These are phyloP conservation scores for Fusarium tricinctum DNA, from an alignment of 2,329 filamentous ascomycete genomes.

Conservation along the genomic window DNA sequence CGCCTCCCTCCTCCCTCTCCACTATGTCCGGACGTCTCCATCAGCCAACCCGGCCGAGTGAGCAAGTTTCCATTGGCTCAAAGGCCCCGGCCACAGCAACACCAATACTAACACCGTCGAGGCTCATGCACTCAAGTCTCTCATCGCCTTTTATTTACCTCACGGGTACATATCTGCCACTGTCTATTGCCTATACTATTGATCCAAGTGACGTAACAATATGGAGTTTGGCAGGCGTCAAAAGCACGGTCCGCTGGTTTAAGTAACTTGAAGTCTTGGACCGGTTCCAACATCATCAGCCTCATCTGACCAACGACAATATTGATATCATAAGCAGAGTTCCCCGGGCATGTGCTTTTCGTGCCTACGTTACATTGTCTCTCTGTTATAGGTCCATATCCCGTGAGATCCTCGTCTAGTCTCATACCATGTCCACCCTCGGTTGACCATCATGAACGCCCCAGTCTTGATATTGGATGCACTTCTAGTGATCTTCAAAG, in stretches of 20 bases:
- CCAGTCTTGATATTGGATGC: conserved; percentile 3
- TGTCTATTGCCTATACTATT: conserved; percentile 1
- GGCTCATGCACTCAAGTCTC: conserved; percentile 34
- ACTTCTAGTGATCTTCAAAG: conserved; percentile 13
- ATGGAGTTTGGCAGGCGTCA: neutral
- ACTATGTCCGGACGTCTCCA: conserved; percentile 41
- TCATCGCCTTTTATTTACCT: conserved; percentile 21
- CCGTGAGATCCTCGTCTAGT: conserved; percentile 38
- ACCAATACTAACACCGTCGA: conserved; percentile 35
- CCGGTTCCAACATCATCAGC: conserved; percentile 8
- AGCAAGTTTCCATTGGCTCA: conserved; percentile 64
- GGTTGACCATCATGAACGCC: conserved; percentile 5
- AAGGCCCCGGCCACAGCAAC: conserved; percentile 41
- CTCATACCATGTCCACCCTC: conserved; percentile 17
- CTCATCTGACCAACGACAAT: conserved; percentile 24
- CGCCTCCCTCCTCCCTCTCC: conserved; percentile 30
- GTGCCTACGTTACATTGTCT: conserved; percentile 26
- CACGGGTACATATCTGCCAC: conserved; percentile 7
- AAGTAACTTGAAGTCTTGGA: conserved; percentile 1
- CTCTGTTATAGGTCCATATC: conserved; percentile 26
- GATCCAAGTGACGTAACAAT: conserved; percentile 15
- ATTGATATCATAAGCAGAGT: conserved; percentile 12
- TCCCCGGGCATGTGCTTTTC: conserved; percentile 12
- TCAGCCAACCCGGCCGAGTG: conserved; percentile 51
- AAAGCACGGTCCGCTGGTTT: conserved; percentile 27